Base-by-base conservation (phyloP, 164 flowering plant species). In the Echeveria elegans region DNA sequence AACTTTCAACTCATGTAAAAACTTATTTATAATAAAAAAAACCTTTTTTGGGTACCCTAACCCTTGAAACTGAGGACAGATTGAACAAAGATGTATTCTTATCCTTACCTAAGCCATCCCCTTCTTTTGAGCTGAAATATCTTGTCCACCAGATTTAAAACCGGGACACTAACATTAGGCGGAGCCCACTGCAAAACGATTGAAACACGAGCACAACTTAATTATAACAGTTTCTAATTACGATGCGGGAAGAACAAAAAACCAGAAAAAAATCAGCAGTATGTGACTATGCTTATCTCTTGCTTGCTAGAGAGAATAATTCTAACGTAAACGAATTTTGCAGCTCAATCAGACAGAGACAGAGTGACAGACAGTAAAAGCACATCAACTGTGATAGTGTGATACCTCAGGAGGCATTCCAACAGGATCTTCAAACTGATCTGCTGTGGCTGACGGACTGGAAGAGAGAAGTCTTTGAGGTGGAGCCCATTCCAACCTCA, bases 351-450 rank as follows among this genome's bases (percentile, higher is more conserved):
- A 12, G 19, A 65, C 19, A 56, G 26, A 62, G 28, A 37, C 30
- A 64, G n/a, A 26, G 28, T 14, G 34, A 21, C 10, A 32, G 30
- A 16, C 29, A 10, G 12, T 18, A 29, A 61, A 56, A 12, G 24
- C 28, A 56, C 37, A 52, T 19, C 7, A 66, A 38, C n/a, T n/a
- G n/a, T n/a, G n/a, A n/a, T 24, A 23, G 40, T 64, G 74, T 68
- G 23, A 43, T 85, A 94, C 99, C 99, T 91, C 99, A 19, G 95
- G 90, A 37, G 98, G 98, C 74, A 91, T 84, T 75, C 85, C 87
- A 72, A 75, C 69, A 61, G 92, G 87, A 80, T 87, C 91, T 31
- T 78, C 88, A 63, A 80, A 47, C 71, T 45, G 72, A 72, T 66
- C 73, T 36, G 85, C 69, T 12, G 65, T 62, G 71, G 50, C 19